These are phyloP conservation scores for Acacia confusa DNA, from an alignment of 306 rosid species.

Conservation along the genomic window DNA sequence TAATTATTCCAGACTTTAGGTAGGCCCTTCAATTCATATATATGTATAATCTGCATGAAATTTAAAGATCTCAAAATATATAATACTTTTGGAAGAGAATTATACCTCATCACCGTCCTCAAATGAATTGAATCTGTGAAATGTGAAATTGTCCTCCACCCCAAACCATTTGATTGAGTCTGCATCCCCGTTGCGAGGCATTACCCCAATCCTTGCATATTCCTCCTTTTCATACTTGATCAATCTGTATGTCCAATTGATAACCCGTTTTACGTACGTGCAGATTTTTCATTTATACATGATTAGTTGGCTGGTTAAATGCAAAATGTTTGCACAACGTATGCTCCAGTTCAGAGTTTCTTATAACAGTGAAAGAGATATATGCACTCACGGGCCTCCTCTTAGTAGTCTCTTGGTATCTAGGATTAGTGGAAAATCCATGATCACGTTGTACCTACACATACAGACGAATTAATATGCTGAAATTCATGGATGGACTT, in stretches of 20 bases:
- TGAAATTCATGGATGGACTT: background rate
- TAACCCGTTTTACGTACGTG: background rate
- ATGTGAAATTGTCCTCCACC: slow-evolving; percentile 61
- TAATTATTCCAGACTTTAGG: too few species aligned
- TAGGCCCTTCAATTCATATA: too few species aligned
- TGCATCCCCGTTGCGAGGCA: slow-evolving; percentile 74
- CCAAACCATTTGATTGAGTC: slow-evolving; percentile 65
- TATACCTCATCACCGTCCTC: too few species aligned
- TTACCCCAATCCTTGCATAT: slow-evolving; percentile 68
- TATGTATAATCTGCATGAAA: too few species aligned
- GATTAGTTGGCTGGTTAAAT: background rate
- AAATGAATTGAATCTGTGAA: too few species aligned
- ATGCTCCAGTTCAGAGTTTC: too few species aligned
- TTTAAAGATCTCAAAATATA: too few species aligned
- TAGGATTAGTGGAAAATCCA: slow-evolving; percentile 70
- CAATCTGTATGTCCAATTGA: slow-evolving; percentile 33
- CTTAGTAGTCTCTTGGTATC: slow-evolving; percentile 50
- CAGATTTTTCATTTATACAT: background rate
- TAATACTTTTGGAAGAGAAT: too few species aligned
- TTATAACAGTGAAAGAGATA: background rate
- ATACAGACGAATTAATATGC: too few species aligned
- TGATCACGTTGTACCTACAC: slow-evolving; percentile 39
- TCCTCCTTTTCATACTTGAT: slow-evolving; percentile 49
- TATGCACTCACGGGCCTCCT: slow-evolving; percentile 65
- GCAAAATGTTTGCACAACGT: background rate